Evolutionary conservation across 2,329 filamentous ascomycete genomes (phyloP).

Genomic region (Aureobasidium leucospermi): DNA sequence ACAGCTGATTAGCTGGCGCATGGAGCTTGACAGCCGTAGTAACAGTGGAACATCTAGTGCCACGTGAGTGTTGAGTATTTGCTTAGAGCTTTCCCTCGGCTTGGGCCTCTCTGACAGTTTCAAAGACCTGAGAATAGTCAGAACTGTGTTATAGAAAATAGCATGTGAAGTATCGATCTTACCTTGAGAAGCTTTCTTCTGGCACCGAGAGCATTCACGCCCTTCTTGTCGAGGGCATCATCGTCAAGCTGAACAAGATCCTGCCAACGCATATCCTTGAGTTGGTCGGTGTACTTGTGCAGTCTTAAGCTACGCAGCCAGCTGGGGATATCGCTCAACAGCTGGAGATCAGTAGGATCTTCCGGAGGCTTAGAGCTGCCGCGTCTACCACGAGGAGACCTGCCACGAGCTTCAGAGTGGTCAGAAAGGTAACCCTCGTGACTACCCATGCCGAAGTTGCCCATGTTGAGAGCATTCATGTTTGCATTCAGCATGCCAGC

Average conservation of each 20-base stretch:
- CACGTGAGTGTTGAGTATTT: not conserved
- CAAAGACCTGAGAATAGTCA: constrained; percentile 62
- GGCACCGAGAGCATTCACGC: constrained; percentile 90
- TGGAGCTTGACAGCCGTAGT: not conserved
- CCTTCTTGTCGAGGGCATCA: constrained; percentile 82
- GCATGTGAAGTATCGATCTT: constrained; percentile 22
- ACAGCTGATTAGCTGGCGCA: not conserved
- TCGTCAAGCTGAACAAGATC: constrained; percentile 89
- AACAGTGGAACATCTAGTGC: not conserved
- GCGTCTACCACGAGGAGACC: constrained; percentile 83
- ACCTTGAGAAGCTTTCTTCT: constrained; percentile 97
- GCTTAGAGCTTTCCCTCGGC: constrained; percentile 33
- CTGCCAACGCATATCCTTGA: constrained; percentile 96
- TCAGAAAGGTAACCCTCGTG: constrained; percentile 89
- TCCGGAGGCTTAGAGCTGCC: constrained; percentile 97
- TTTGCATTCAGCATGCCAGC: constrained; percentile 60
- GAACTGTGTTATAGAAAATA: constrained; percentile 11
- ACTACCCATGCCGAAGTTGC: constrained; percentile 42
- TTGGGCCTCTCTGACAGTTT: constrained; percentile 71
- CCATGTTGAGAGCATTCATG: constrained; percentile 63
- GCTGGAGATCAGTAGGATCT: constrained; percentile 83
- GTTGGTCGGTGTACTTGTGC: constrained; percentile 97
- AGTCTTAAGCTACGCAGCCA: constrained; percentile 92
- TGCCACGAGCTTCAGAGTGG: constrained; percentile 80
- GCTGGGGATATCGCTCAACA: constrained; percentile 89